A percentile compares a stretch with the other conserved stretches of the same genome.
Evolutionary conservation across 2,329 filamentous ascomycete species (phyloP).

Genomic region (Claviceps capensis): DNA sequence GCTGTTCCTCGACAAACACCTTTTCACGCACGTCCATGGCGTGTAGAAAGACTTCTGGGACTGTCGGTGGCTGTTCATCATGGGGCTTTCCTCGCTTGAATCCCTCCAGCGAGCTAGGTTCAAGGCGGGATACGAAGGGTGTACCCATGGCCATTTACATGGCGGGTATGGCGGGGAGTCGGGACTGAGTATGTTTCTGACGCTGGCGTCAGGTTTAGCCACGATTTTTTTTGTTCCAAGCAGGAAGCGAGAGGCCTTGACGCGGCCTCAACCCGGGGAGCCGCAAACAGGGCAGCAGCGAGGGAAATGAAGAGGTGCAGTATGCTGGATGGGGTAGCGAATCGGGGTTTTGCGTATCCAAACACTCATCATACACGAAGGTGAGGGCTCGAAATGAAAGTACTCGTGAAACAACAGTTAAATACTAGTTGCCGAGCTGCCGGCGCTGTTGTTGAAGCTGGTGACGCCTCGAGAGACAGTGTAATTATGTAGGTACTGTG

Average conservation of each 20-base stretch:
- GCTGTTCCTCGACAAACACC: conserved; percentile 49
- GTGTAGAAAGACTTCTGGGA: conserved; percentile 45
- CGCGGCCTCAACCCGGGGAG: too few species aligned
- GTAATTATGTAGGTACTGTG: background rate
- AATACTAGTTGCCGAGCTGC: background rate
- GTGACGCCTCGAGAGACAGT: background rate
- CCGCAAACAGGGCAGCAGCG: background rate
- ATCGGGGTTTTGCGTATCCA: background rate
- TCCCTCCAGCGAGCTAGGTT: conserved; percentile 34
- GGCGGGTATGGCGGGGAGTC: background rate
- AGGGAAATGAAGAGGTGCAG: background rate
- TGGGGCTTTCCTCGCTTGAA: conserved; percentile 28
- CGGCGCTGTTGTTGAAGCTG: background rate
- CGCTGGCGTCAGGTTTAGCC: background rate
- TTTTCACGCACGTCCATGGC: conserved; percentile 47
- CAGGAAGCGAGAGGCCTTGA: background rate
- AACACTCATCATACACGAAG: background rate
- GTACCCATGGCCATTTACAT: conserved; percentile 27
- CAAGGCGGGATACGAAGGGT: conserved; percentile 33
- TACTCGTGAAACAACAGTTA: background rate
- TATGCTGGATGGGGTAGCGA: background rate
- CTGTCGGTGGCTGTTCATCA: conserved; percentile 28
- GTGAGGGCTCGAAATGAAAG: background rate
- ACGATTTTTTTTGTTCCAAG: too few species aligned
- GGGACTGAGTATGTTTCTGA: background rate